Percentiles rank a stretch among this genome's conserved stretches.
phyloP scores from a whole-genome alignment of 495 filamentous ascomycete genomes.

The Recurvomyces mirabilis region DNA sequence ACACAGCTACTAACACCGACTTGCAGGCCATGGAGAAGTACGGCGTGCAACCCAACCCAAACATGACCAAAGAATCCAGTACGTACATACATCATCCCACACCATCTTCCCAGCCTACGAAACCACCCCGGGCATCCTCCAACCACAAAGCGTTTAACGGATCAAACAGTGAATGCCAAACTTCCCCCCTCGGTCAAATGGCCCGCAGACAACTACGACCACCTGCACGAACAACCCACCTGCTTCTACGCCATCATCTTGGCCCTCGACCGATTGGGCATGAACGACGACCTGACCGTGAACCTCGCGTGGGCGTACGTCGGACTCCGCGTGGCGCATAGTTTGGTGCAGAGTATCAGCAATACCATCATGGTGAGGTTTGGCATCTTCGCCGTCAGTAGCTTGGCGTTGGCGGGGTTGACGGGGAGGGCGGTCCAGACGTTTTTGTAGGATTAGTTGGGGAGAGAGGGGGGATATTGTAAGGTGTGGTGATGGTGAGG shows the following conservation, averaged over 20 bases:
- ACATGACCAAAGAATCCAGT: constrained; percentile 2
- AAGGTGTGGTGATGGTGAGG: too few species aligned
- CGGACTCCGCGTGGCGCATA: constrained; percentile 22
- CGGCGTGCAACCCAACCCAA: constrained; percentile 3
- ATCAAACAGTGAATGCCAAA: constrained; percentile 18
- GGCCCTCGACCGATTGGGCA: constrained; percentile 14
- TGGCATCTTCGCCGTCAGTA: constrained; percentile 14
- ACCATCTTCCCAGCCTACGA: too few species aligned
- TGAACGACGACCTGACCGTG: constrained; percentile 8
- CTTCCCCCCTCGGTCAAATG: constrained; percentile 18
- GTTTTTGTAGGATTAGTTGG: too few species aligned
- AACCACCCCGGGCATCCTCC: too few species aligned
- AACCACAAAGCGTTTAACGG: too few species aligned
- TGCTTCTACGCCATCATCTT: constrained; percentile 24
- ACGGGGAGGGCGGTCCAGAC: constrained; percentile 15
- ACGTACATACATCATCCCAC: too few species aligned
- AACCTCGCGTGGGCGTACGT: constrained; percentile 24
- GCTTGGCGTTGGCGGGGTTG: constrained; percentile 17
- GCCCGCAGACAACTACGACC: constrained; percentile 26
- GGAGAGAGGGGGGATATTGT: too few species aligned
- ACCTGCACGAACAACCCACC: constrained; percentile 26
- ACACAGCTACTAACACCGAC: not conserved
- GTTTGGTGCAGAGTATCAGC: constrained; percentile 16
- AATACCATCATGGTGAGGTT: constrained; percentile 25
- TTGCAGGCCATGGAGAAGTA: constrained; percentile 11